Evolutionary conservation across 2,329 filamentous ascomycete species (phyloP), one percentile per base, ranked within the genome.

Genomic region (Penicillium griseofulvum): DNA sequence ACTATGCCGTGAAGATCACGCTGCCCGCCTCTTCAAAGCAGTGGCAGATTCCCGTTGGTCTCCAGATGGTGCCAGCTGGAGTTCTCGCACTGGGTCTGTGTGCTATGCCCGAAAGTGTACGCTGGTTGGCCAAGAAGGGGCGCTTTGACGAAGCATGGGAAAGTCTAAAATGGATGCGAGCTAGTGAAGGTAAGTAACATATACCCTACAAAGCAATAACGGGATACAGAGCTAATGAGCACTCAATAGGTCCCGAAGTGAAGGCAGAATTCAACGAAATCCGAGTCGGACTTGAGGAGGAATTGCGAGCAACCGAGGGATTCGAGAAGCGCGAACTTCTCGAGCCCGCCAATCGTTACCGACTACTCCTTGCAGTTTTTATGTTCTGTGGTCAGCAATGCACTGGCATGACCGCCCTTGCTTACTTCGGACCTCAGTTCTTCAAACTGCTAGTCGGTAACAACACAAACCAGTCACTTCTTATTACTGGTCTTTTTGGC

Each of bases 401-500:
- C 22, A 81, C 78, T 1, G 79, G 80, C 44, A 81, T 79, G 57
- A 81, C 78, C 0, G 77, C 77, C 0, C 66, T 82, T 12, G 80
- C 67, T 1, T 70, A 70, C 57, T 82, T 78, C 61, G 78, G 78
- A 1, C 80, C 80, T 0, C 79, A 82, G 57, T 77, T 82, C 49
- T 82, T 83, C 68, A 72, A 74, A 33, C 71, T 78, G 4, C 37
- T 65, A 4, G 77, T 82, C 22, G 79, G 80, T 3, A 75, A 77
- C 6, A 77, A 78, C 16, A 66, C 74, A 29, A 61, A 66, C 26
- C 62, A 66, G 16, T 74, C 76, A n/a, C 71, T 81, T 17, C 70
- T 82, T 7, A 73, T 82, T 68, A 53, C 67, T 1, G 80, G 79
- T 4, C 78, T 82, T 58, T 82, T 82, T 39, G 80, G 80, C 4